Percentiles rank a stretch among this genome's conserved stretches.
These are phyloP conservation scores for Hibiscus trionum DNA, from an alignment of 345 rosid species.

Conservation along the genomic window DNA sequence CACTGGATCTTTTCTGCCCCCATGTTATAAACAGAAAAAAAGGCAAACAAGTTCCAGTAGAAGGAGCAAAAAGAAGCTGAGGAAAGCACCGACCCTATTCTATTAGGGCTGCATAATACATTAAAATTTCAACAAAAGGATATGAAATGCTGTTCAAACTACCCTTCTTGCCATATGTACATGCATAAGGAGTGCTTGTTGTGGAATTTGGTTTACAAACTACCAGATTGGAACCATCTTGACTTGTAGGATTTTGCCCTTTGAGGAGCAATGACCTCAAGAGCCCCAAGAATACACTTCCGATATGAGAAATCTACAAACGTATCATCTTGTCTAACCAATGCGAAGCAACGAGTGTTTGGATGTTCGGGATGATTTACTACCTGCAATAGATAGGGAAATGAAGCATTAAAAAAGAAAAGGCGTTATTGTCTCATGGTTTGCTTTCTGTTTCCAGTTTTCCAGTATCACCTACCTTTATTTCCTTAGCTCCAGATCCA, in stretches of 20 bases:
- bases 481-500: constrained; percentile 54
- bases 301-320: constrained; percentile 77
- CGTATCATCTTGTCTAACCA: constrained; percentile 65
- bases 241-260: constrained; percentile 38
- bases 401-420: background rate
- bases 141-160: background rate
- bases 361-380: constrained; percentile 44
- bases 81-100: constrained; percentile 26
- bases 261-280: constrained; percentile 59
- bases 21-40: background rate
- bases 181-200: background rate
- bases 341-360: constrained; percentile 57
- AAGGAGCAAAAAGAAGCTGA: constrained; percentile 96
- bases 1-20: constrained; percentile 67
- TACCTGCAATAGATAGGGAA: constrained; percentile 39
- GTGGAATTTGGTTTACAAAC: background rate
- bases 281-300: constrained; percentile 70
- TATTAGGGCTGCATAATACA: background rate
- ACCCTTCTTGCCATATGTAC: constrained; percentile 13
- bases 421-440: background rate
- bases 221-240: constrained; percentile 24
- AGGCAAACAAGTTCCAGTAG: constrained; percentile 63
- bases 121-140: background rate
- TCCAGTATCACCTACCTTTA: constrained; percentile 42
- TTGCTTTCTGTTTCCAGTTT: background rate